A percentile compares a stretch with the other conserved stretches of the same genome.
Conservation (phyloP, 1,284 basidiomycete genomes). For the Stereum hirsutum region DNA sequence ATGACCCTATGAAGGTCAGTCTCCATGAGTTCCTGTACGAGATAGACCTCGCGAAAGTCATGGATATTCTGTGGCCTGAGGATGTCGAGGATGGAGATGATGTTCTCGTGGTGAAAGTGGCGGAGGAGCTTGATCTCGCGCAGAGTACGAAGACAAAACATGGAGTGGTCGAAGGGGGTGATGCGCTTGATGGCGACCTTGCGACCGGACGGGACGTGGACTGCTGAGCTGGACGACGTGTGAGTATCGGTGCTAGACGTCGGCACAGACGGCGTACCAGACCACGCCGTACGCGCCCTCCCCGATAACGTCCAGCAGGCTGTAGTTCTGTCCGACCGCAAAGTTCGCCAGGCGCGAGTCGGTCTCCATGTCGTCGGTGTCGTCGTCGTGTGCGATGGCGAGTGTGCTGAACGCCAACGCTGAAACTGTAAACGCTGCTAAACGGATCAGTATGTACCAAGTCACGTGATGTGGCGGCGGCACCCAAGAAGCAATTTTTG, state of each 20-base stretch:
- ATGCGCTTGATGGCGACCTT: slow-evolving; percentile 78
- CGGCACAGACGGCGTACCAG: slow-evolving; percentile 27
- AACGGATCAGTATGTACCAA: too few species aligned
- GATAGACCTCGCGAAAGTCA: slow-evolving; percentile 72
- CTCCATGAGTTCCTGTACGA: slow-evolving; percentile 90
- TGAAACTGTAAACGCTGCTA: too few species aligned
- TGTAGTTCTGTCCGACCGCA: slow-evolving; percentile 55
- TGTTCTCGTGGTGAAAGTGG: slow-evolving; percentile 73
- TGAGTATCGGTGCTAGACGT: slow-evolving; percentile 2
- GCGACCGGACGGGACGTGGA: slow-evolving; percentile 54
- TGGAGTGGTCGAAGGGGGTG: slow-evolving; percentile 80
- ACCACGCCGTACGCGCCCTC: slow-evolving; percentile 80
- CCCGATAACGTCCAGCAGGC: slow-evolving; percentile 73
- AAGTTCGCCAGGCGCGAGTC: slow-evolving; percentile 27
- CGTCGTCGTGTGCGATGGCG: too few species aligned
- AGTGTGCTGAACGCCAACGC: too few species aligned
- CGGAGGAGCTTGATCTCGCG: slow-evolving; percentile 83
- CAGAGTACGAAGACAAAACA: slow-evolving; percentile 84
- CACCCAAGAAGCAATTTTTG: too few species aligned
- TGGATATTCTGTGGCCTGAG: slow-evolving; percentile 52
- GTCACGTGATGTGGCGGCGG: too few species aligned
- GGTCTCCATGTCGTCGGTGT: slow-evolving; percentile 1
- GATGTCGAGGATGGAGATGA: slow-evolving; percentile 82
- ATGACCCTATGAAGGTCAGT: slow-evolving; percentile 87
- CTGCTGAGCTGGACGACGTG: slow-evolving; percentile 42